A percentile compares a stretch with the other conserved stretches of the same genome.
phyloP scores from a whole-genome alignment of 2,329 filamentous ascomycete species.

The Fusarium sp. region DNA sequence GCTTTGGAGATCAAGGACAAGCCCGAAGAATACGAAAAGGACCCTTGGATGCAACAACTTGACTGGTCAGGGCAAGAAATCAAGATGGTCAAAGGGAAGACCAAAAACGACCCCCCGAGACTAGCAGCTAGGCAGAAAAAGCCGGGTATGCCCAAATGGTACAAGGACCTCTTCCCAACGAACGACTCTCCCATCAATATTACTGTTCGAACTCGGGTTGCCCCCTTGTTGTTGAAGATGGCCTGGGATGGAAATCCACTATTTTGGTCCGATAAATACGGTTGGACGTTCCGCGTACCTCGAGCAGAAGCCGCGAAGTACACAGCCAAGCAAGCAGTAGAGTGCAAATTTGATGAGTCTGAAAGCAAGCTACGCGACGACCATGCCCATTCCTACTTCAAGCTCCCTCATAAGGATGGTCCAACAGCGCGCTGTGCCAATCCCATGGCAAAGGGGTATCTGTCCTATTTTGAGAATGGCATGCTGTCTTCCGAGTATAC shows the following conservation, averaged over 20 bases:
- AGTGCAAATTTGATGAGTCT: slow-evolving; percentile 84
- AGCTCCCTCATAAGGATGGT: slow-evolving; percentile 95
- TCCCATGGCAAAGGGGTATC: slow-evolving; percentile 90
- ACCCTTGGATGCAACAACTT: slow-evolving; percentile 92
- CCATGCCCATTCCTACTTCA: slow-evolving; percentile 77
- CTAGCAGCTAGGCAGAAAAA: slow-evolving; percentile 88
- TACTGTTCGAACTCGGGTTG: slow-evolving; percentile 87
- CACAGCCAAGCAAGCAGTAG: slow-evolving; percentile 74
- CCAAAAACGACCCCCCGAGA: slow-evolving; percentile 81
- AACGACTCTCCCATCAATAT: slow-evolving; percentile 76
- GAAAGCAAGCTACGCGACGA: slow-evolving; percentile 75
- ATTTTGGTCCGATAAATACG: slow-evolving; percentile 91
- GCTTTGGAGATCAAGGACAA: slow-evolving; percentile 80
- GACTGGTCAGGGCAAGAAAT: slow-evolving; percentile 96
- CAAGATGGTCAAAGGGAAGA: slow-evolving; percentile 91
- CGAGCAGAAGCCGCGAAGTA: slow-evolving; percentile 71
- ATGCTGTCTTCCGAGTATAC: slow-evolving; percentile 86
- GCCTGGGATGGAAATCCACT: slow-evolving; percentile 91
- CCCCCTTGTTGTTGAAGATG: slow-evolving; percentile 84
- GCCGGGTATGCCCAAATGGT: slow-evolving; percentile 95
- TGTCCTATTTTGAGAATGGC: slow-evolving; percentile 90
- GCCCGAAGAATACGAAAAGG: slow-evolving; percentile 74
- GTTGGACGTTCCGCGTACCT: slow-evolving; percentile 90
- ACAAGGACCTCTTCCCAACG: slow-evolving; percentile 86
- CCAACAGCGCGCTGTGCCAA: slow-evolving; percentile 84